Evolutionary conservation across 163 green algal species (phyloP).

Genomic region (Picocystis sp.): DNA sequence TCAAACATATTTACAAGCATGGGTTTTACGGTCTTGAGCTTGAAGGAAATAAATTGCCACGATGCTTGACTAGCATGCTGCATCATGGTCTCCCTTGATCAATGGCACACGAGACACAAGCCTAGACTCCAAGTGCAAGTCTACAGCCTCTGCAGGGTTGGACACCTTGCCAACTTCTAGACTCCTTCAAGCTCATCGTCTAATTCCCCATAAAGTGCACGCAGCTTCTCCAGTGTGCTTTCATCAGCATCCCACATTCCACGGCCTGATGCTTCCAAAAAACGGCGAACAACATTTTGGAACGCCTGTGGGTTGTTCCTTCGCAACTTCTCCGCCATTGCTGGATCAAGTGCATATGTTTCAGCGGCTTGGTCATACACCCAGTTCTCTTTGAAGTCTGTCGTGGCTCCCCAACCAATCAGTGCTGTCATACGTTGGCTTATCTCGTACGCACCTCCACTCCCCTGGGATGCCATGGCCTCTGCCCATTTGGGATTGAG

Average conservation of each 20-base stretch:
- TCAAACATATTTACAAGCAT: too few relatives aligned
- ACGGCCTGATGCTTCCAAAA: constrained; percentile 74
- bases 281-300: constrained; percentile 60
- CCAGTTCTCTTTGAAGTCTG: constrained; percentile 72
- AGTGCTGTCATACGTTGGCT: constrained; percentile 81
- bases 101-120: too few relatives aligned
- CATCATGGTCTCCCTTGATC: too few relatives aligned
- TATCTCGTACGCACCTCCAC: constrained; percentile 91
- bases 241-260: constrained; percentile 76
- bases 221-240: constrained; percentile 48
- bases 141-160: too few relatives aligned
- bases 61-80: too few relatives aligned
- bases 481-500: constrained; percentile 89
- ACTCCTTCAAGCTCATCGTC: constrained; percentile 85
- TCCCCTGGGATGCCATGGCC: constrained; percentile 74
- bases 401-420: constrained; percentile 76
- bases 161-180: background rate
- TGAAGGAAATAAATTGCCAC: too few relatives aligned
- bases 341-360: constrained; percentile 64
- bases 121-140: too few relatives aligned
- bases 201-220: constrained; percentile 62
- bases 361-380: constrained; percentile 75
- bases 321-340: constrained; percentile 73
- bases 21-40: too few relatives aligned
- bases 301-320: constrained; percentile 83